Conservation (phyloP, 2,329 filamentous ascomycete species). For the Magnaporthales sp. region DNA sequence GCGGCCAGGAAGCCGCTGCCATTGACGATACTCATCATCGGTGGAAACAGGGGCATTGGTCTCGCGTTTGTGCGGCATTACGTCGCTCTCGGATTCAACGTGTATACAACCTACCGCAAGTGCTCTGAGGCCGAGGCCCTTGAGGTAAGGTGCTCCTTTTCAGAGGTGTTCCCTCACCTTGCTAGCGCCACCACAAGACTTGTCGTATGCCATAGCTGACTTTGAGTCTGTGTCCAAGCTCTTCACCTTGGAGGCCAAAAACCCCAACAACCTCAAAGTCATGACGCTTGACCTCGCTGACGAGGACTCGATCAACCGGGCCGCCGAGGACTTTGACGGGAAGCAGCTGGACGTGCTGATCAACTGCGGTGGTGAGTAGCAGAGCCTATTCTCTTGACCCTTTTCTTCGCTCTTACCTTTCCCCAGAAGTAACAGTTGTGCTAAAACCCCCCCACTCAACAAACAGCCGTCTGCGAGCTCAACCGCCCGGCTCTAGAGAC, state of each 20-base stretch:
- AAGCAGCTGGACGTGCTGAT: slow-evolving; percentile 6
- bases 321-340: slow-evolving; percentile 2
- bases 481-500: slow-evolving; percentile 4
- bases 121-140: slow-evolving; percentile 2
- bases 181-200: background rate
- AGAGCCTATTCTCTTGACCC: background rate
- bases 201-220: background rate
- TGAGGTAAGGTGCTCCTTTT: background rate
- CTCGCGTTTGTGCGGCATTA: slow-evolving; percentile 7
- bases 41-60: slow-evolving; percentile 5
- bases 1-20: background rate
- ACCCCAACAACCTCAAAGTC: slow-evolving; percentile 3
- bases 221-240: background rate
- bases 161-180: background rate
- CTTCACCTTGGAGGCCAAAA: slow-evolving; percentile 1
- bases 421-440: background rate
- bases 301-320: slow-evolving; percentile 5
- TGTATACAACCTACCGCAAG: slow-evolving; percentile 5
- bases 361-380: slow-evolving; percentile 7
- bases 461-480: slow-evolving; percentile 5
- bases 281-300: slow-evolving; percentile 6
- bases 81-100: slow-evolving; percentile 5
- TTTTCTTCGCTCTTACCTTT: background rate
- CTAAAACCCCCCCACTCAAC: background rate
- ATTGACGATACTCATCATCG: slow-evolving; percentile 4